Conservation (phyloP, 495 filamentous ascomycete genomes). For the Aspergillus sclerotiicarbonarius region DNA sequence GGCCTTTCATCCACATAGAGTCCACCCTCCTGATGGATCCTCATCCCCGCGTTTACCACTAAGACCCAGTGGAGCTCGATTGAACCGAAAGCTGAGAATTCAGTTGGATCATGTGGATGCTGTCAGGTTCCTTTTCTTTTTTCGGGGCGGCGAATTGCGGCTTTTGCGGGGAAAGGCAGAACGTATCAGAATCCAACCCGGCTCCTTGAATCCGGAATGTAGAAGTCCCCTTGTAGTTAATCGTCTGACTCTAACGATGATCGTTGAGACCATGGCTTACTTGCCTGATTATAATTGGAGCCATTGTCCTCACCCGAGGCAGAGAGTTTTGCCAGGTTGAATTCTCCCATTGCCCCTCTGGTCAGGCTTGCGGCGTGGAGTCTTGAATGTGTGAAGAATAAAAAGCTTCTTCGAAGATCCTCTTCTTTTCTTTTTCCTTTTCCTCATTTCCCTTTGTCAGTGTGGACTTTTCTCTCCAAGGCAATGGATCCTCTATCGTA, state of each 20-base stretch:
- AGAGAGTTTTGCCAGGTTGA: conserved; percentile 21
- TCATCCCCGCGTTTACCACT: conserved; percentile 15
- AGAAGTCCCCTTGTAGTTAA: conserved; percentile 24
- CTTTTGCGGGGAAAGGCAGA: conserved; percentile 30
- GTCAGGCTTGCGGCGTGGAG: conserved; percentile 16
- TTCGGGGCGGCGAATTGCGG: conserved; percentile 32
- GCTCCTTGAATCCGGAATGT: conserved; percentile 23
- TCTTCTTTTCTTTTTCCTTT: conserved; percentile 15
- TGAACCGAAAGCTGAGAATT: conserved; percentile 22
- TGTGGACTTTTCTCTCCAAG: conserved; percentile 10
- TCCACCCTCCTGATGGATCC: conserved; percentile 20
- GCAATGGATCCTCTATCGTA: conserved; percentile 39
- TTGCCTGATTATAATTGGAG: conserved; percentile 21
- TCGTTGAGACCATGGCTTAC: conserved; percentile 18
- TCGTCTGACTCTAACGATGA: conserved; percentile 29
- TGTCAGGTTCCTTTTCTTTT: conserved; percentile 28
- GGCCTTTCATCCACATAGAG: conserved; percentile 21
- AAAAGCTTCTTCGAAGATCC: conserved; percentile 20
- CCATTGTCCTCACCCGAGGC: conserved; percentile 20
- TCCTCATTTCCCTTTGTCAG: conserved; percentile 10
- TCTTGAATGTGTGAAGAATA: conserved; percentile 13
- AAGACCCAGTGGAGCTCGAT: conserved; percentile 24
- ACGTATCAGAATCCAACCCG: conserved; percentile 28
- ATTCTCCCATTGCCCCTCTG: conserved; percentile 12
- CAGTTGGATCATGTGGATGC: conserved; percentile 32